Percentiles rank a stretch among this genome's conserved stretches.
phyloP scores from a whole-genome alignment of 768 basidiomycete genomes.

The Panaeolus papilionaceus region DNA sequence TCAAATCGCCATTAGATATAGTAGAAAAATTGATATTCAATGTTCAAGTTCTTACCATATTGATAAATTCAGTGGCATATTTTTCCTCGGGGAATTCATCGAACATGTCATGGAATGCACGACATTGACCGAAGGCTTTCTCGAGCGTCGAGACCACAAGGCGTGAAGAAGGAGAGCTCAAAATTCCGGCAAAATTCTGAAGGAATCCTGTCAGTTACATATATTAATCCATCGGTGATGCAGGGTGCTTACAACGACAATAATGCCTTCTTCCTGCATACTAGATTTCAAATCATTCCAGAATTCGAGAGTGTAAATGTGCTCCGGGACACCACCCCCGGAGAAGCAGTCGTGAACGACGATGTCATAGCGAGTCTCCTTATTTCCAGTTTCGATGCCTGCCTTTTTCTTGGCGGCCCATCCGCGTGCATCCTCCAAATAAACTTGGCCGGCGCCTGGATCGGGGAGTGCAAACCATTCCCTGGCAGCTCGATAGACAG shows the following conservation, averaged over 20 bases:
- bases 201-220: background rate
- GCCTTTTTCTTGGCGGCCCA: conserved; percentile 62
- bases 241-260: conserved; percentile 67
- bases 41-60: conserved; percentile 64
- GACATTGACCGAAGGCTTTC: conserved; percentile 76
- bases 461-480: conserved; percentile 81
- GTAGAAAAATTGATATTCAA: background rate
- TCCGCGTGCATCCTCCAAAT: conserved; percentile 76
- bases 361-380: conserved; percentile 59
- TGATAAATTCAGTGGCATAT: conserved; percentile 61
- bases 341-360: conserved; percentile 94
- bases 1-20: conserved; percentile 5
- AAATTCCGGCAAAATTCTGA: conserved; percentile 86
- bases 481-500: conserved; percentile 84
- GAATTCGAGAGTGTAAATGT: conserved; percentile 86
- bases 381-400: conserved; percentile 33
- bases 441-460: conserved; percentile 62
- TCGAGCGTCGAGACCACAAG: conserved; percentile 76
- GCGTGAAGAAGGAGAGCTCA: conserved; percentile 64
- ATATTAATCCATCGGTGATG: background rate
- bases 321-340: conserved; percentile 88
- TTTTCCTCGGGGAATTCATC: conserved; percentile 51
- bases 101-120: conserved; percentile 80
- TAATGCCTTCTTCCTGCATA: conserved; percentile 72
- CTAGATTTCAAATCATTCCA: conserved; percentile 73